These are phyloP conservation scores for Aspergillus brasiliensis DNA, from an alignment of 2,329 filamentous ascomycete species.

Conservation along the genomic window DNA sequence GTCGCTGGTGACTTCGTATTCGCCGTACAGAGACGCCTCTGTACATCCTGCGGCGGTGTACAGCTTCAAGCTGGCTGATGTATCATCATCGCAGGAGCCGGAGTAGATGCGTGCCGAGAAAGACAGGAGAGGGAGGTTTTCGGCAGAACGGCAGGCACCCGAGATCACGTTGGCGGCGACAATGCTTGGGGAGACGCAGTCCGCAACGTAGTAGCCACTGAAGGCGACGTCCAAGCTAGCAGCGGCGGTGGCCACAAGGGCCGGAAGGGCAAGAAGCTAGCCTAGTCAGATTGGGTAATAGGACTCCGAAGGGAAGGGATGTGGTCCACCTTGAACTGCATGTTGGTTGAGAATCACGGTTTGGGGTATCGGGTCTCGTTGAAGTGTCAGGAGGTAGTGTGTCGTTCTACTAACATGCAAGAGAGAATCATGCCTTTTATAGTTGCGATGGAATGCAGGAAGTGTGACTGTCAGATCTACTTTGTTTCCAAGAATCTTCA, in stretches of 20 bases:
- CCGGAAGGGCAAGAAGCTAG: not conserved
- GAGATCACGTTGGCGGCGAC: conserved; percentile 5
- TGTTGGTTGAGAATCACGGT: not conserved
- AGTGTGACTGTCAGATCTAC: not conserved
- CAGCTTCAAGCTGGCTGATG: not conserved
- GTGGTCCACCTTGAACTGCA: not conserved
- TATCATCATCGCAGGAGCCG: not conserved
- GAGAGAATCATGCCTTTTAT: not conserved
- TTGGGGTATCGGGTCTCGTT: not conserved
- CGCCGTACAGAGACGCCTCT: not conserved
- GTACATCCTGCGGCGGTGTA: conserved; percentile 2
- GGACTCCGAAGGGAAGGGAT: not conserved
- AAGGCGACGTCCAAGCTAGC: not conserved
- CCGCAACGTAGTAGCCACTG: conserved; percentile 2
- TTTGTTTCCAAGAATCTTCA: not conserved
- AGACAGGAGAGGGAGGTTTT: not conserved
- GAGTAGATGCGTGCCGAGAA: conserved; percentile 5
- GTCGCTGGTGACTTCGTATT: not conserved
- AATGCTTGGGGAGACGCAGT: conserved; percentile 3
- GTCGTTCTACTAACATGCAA: not conserved
- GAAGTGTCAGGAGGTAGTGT: not conserved
- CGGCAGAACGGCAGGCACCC: not conserved
- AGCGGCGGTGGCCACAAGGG: not conserved
- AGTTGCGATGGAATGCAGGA: not conserved
- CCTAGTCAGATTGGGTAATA: not conserved